Percentiles rank a stretch among this genome's conserved stretches.
These are phyloP conservation scores for Silene uniflora DNA, from an alignment of 148 eudicot species.

Conservation along the genomic window DNA sequence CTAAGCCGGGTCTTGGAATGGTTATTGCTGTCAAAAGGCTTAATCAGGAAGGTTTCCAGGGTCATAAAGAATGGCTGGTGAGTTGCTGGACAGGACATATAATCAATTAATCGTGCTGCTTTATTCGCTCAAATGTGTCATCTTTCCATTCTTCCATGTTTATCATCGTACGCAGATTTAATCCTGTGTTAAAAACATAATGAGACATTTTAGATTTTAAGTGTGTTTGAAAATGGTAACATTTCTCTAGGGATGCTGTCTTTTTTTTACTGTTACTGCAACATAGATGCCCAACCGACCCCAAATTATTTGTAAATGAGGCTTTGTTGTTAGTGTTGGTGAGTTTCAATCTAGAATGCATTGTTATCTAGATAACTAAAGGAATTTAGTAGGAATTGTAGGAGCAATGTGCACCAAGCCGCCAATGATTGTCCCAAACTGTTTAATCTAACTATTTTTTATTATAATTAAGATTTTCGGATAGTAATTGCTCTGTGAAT, in stretches of 20 bases:
- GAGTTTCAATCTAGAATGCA: background rate
- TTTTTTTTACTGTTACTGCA: background rate
- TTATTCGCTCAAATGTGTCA: background rate
- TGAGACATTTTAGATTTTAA: no score
- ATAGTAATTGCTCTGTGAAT: slow-evolving; percentile 6
- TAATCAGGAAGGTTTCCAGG: slow-evolving; percentile 72
- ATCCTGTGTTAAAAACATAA: no score
- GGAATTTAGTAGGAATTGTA: background rate
- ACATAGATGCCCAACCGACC: background rate
- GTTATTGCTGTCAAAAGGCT: slow-evolving; percentile 79
- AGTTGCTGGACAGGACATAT: slow-evolving; percentile 22
- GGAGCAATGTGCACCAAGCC: background rate
- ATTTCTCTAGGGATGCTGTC: no score
- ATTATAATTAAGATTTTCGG: background rate
- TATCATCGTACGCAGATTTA: background rate
- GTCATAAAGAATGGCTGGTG: slow-evolving; percentile 89
- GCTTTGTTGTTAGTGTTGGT: background rate
- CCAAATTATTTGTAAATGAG: background rate
- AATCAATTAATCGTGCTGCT: background rate
- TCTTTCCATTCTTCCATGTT: background rate
- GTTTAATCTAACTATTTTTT: background rate
- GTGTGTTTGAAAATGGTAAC: background rate
- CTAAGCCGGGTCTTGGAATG: slow-evolving; percentile 59
- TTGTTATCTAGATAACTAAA: background rate
- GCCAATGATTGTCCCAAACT: background rate